Conservation (phyloP, 768 basidiomycete species). For the Tricholoma bakamatsutake region DNA sequence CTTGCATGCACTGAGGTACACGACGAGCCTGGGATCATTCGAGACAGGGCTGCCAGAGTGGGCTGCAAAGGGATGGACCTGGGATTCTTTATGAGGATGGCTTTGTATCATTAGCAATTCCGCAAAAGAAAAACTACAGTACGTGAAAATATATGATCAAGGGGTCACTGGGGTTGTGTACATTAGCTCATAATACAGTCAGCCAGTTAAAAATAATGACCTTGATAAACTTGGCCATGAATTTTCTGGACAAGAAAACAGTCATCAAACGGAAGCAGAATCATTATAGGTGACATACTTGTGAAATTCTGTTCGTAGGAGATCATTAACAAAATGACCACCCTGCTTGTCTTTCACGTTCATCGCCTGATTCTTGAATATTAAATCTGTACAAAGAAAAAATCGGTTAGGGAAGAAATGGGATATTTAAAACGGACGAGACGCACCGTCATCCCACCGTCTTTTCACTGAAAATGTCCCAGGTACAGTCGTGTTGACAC, state of each 20-base stretch:
- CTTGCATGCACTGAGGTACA: conserved; percentile 86
- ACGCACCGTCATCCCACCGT: conserved; percentile 90
- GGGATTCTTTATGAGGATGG: conserved; percentile 39
- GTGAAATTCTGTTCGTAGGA: conserved; percentile 91
- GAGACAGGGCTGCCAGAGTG: conserved; percentile 87
- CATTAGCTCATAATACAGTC: neutral
- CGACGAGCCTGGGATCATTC: conserved; percentile 74
- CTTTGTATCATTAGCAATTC: neutral
- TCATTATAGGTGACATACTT: conserved; percentile 46
- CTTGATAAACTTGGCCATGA: conserved; percentile 91
- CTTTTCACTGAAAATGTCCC: conserved; percentile 89
- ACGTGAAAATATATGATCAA: neutral
- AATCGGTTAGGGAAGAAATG: neutral
- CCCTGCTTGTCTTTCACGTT: conserved; percentile 52
- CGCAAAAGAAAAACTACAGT: neutral
- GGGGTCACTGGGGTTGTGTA: neutral
- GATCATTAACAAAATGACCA: conserved; percentile 91
- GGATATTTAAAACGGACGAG: conserved; percentile 2
- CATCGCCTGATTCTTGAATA: conserved; percentile 98
- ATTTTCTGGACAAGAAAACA: conserved; percentile 53
- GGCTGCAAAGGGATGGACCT: conserved; percentile 70
- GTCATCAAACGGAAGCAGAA: conserved; percentile 1
- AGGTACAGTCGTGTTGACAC: conserved; percentile 66
- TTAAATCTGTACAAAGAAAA: conserved; percentile 56
- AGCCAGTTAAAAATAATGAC: conserved; percentile 25